These are phyloP conservation scores for Xylaria sp. DNA, from an alignment of 2,329 filamentous ascomycete species.

Conservation along the genomic window DNA sequence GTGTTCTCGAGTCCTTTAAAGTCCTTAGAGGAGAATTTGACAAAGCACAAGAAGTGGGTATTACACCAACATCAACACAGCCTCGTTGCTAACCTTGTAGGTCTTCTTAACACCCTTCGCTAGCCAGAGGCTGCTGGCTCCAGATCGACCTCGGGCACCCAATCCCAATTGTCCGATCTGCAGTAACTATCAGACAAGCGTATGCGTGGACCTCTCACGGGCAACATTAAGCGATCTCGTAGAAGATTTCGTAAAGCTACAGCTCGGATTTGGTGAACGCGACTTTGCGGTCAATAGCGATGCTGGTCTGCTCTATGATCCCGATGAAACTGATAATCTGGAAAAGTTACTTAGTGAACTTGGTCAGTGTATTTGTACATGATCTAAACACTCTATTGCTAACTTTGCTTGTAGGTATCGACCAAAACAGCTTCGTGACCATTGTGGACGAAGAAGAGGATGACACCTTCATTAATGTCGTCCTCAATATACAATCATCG, in stretches of 20 bases:
- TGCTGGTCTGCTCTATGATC: slow-evolving; percentile 84
- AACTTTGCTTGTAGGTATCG: slow-evolving; percentile 65
- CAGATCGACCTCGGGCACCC: slow-evolving; percentile 69
- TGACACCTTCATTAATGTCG: slow-evolving; percentile 80
- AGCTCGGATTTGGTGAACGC: slow-evolving; percentile 79
- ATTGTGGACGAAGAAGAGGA: slow-evolving; percentile 85
- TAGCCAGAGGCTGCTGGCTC: slow-evolving; percentile 66
- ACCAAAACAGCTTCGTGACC: slow-evolving; percentile 79
- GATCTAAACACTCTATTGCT: slow-evolving; percentile 34
- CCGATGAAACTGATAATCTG: slow-evolving; percentile 88
- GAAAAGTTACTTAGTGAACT: slow-evolving; percentile 81
- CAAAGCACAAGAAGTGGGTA: slow-evolving; percentile 76
- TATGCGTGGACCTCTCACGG: slow-evolving; percentile 74
- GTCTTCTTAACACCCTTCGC: slow-evolving; percentile 82
- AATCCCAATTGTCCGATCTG: slow-evolving; percentile 89
- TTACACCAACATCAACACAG: background rate
- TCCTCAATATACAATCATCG: slow-evolving; percentile 75
- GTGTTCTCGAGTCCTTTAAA: slow-evolving; percentile 92
- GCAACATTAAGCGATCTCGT: slow-evolving; percentile 85
- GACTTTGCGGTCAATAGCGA: slow-evolving; percentile 84
- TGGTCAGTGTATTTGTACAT: slow-evolving; percentile 57
- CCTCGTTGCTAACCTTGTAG: slow-evolving; percentile 52
- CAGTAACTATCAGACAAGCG: slow-evolving; percentile 74
- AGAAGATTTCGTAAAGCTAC: slow-evolving; percentile 73
- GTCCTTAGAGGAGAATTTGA: slow-evolving; percentile 78